Evolutionary conservation across 2,329 filamentous ascomycete species (phyloP).

Genomic region (Aureobasidium zeae): DNA sequence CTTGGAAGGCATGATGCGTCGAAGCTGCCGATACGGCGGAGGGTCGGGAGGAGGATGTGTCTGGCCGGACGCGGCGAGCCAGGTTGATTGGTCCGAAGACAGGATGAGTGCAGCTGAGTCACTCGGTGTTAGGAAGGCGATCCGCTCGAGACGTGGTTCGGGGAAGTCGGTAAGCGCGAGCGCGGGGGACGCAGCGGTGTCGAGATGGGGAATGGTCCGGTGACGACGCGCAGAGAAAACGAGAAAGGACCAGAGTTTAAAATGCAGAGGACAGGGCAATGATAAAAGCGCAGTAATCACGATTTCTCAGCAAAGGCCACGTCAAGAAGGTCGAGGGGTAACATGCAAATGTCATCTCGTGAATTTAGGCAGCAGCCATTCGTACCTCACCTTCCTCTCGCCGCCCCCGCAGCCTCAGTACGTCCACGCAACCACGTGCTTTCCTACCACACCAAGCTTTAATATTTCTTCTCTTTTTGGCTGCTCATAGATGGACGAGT

Average conservation of each 20-base stretch:
- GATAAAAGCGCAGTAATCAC: conserved; percentile 8
- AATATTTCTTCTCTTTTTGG: no score
- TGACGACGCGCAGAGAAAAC: no score
- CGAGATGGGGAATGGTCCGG: conserved; percentile 6
- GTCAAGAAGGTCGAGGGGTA: conserved; percentile 6
- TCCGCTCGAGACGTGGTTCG: no score
- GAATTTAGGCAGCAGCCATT: conserved; percentile 4
- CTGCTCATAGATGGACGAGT: no score
- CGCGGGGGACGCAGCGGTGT: conserved; percentile 11
- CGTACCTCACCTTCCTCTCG: conserved; percentile 2
- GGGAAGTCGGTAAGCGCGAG: no score
- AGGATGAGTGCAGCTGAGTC: conserved; percentile 5
- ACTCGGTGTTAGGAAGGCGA: no score
- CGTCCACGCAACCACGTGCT: conserved; percentile 11
- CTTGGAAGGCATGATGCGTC: conserved; percentile 8
- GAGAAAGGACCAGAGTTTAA: no score
- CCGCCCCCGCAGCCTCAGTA: background rate
- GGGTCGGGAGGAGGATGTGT: conserved; percentile 1
- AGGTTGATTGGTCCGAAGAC: conserved; percentile 9
- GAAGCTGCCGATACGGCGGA: conserved; percentile 1
- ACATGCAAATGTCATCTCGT: background rate
- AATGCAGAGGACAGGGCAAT: background rate
- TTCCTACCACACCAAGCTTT: background rate
- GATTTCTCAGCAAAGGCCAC: conserved; percentile 7
- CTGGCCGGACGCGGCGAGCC: background rate